Conservation (phyloP, 2,329 filamentous ascomycete genomes). For the Fusarium nisikadoi region DNA sequence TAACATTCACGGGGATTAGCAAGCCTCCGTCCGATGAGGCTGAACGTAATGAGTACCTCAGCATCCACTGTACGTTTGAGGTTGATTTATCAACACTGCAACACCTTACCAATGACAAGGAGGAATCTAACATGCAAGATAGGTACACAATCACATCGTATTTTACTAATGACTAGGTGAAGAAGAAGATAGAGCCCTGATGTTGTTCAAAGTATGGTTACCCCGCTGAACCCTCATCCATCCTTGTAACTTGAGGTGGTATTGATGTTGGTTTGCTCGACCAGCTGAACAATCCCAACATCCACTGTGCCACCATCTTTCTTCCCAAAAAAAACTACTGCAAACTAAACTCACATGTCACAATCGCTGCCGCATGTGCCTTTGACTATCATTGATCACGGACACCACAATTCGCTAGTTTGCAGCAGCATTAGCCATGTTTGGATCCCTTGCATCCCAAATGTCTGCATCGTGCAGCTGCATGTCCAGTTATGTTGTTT, state of each 20-base stretch:
- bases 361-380: not conserved
- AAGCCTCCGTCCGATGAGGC: not conserved
- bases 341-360: slow-evolving; percentile 8
- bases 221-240: not conserved
- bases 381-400: not conserved
- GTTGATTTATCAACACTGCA: not conserved
- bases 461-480: not conserved
- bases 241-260: not conserved
- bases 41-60: not conserved
- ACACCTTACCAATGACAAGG: not conserved
- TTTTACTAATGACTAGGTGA: not conserved
- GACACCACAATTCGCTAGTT: not conserved
- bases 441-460: not conserved
- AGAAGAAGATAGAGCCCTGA: not conserved
- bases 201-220: not conserved
- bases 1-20: not conserved
- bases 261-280: not conserved
- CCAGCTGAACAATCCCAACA: slow-evolving; percentile 1
- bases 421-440: not conserved
- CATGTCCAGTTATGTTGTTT: not conserved
- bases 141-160: not conserved
- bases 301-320: not conserved
- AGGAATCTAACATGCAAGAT: not conserved
- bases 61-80: not conserved
- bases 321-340: not conserved